These are phyloP conservation scores for Litsea cubeba DNA, from an alignment of 164 flowering plant species.

Conservation along the genomic window DNA sequence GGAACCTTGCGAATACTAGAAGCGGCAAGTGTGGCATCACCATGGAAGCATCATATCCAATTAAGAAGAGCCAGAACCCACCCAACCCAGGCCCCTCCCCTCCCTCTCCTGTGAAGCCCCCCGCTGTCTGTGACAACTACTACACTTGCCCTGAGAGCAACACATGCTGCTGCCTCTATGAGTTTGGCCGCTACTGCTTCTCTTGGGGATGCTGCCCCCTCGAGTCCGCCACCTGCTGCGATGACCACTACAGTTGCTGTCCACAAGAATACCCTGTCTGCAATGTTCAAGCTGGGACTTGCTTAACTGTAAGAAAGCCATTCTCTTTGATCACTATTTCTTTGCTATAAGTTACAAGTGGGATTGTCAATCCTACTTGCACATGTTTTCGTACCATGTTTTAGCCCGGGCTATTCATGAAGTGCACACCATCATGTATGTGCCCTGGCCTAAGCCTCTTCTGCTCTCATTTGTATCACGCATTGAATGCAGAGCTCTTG, in stretches of 20 bases:
- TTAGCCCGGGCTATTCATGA: too few relatives aligned
- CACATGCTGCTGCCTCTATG: constrained; percentile 77
- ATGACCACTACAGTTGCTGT: constrained; percentile 83
- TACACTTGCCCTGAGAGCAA: constrained; percentile 52
- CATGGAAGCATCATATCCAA: constrained; percentile 74
- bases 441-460: too few relatives aligned
- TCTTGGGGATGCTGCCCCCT: constrained; percentile 97
- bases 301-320: constrained; percentile 40
- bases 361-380: not conserved
- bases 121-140: constrained; percentile 57
- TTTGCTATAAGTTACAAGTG: not conserved
- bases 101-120: constrained; percentile 64
- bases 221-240: constrained; percentile 88
- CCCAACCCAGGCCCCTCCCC: constrained; percentile 93
- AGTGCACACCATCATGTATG: too few relatives aligned
- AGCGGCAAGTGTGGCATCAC: constrained; percentile 87
- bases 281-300: constrained; percentile 61
- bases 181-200: constrained; percentile 48
- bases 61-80: constrained; percentile 73
- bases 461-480: too few relatives aligned
- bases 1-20: constrained; percentile 34
- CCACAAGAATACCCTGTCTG: constrained; percentile 89
- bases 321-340: not conserved
- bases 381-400: not conserved
- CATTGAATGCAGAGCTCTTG: too few relatives aligned